A percentile compares a stretch with the other conserved stretches of the same genome.
Conservation (phyloP, 768 basidiomycete species). For the Naganishia friedmannii region DNA sequence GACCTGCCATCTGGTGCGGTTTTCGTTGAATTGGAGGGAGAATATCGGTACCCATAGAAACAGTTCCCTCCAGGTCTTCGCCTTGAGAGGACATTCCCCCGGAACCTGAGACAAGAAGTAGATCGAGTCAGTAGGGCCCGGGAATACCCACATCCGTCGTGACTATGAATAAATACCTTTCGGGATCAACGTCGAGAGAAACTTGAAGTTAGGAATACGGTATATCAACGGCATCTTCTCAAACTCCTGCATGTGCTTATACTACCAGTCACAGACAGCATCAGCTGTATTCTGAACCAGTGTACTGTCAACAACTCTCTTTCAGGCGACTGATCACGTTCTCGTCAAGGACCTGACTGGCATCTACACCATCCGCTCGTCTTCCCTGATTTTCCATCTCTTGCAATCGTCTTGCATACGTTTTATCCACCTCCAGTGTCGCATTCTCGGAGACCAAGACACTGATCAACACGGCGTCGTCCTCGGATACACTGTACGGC, state of each 20-base stretch:
- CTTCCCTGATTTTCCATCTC: not conserved
- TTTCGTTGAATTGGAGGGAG: not conserved
- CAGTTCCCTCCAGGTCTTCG: not conserved
- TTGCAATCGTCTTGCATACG: not conserved
- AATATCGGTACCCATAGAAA: not conserved
- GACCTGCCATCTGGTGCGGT: not conserved
- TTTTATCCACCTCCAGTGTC: not conserved
- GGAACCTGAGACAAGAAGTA: not conserved
- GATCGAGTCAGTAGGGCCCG: not conserved
- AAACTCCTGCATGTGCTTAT: not conserved
- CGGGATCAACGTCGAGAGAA: not conserved
- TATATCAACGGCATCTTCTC: conserved; percentile 9
- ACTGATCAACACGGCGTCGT: not conserved
- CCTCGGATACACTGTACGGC: conserved; percentile 13
- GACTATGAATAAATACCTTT: not conserved
- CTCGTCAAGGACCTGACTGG: not conserved
- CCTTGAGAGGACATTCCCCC: not conserved
- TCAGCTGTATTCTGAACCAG: too few species aligned
- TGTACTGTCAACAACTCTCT: not conserved
- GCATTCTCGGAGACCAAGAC: conserved; percentile 1
- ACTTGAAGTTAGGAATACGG: not conserved
- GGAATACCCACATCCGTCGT: too few species aligned
- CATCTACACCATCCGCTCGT: not conserved
- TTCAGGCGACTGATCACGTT: conserved; percentile 13
- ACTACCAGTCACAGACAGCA: not conserved